Evolutionary conservation across 2,329 filamentous ascomycete genomes (phyloP).

Genomic region (Colletotrichum acutatum): DNA sequence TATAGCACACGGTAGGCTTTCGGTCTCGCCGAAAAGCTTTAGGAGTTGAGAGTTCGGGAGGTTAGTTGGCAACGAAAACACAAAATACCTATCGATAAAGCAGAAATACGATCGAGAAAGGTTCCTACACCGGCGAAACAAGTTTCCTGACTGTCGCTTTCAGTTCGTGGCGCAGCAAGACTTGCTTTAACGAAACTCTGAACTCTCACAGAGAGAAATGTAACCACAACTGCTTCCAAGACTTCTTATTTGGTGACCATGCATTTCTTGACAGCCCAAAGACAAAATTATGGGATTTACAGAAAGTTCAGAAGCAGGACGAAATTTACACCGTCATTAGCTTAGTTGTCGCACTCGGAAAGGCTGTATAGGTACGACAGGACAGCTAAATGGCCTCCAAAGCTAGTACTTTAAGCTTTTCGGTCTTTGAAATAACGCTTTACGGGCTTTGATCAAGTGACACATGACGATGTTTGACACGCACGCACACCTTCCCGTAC

Average conservation of each 20-base stretch:
- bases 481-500: neutral
- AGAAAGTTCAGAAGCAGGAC: slow-evolving; percentile 14
- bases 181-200: slow-evolving; percentile 3
- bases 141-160: neutral
- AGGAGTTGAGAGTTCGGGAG: neutral
- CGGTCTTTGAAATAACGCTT: slow-evolving; percentile 33
- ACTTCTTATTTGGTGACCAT: neutral
- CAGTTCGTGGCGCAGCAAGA: slow-evolving; percentile 16
- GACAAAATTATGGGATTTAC: slow-evolving; percentile 16
- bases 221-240: neutral
- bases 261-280: neutral
- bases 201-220: slow-evolving; percentile 15
- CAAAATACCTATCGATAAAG: neutral
- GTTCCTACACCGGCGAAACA: neutral
- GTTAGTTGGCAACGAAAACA: neutral
- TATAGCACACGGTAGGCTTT: neutral
- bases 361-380: neutral
- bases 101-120: neutral
- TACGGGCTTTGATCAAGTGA: slow-evolving; percentile 32
- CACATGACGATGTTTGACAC: slow-evolving; percentile 34
- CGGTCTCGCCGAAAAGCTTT: neutral
- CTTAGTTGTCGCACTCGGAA: slow-evolving; percentile 8
- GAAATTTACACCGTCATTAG: slow-evolving; percentile 6
- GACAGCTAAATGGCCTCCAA: neutral
- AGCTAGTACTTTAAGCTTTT: slow-evolving; percentile 30